Base-by-base conservation (phyloP, 2,329 filamentous ascomycete species). In the Paraphaeosphaeria minitans region DNA sequence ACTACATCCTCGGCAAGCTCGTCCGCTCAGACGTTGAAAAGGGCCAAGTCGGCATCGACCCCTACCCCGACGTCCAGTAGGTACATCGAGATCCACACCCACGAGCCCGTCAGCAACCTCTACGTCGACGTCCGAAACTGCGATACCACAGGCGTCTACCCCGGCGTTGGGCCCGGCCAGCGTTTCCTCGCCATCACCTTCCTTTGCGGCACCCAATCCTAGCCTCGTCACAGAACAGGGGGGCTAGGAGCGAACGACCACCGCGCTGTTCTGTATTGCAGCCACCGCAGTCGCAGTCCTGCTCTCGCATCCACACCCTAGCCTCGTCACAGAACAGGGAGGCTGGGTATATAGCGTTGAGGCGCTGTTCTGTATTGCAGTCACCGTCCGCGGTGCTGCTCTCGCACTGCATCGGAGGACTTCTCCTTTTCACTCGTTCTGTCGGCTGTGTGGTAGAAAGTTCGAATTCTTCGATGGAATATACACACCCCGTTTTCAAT, bases 21-120 rank as follows among this genome's bases (percentile, higher is more conserved):
- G 70, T 85, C 61, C 79, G 83, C 21, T 65, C 75, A 29, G 73
- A 85, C 60, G 69, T 85, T 31, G 76, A 72, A 9, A 81, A 83
- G 54, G 73, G 74, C 21, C 75, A 84, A 65, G 58, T 58, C 2
- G 83, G 83, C 46, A 73, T 85, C 24, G 75, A 77, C 39, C 70
- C 84, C 41, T 77, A 78, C 9, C 68, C 84, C 19, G 82, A 84
- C 64, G 76, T 82, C 56, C 83, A 85, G 67, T 75, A 84, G 85
- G 67, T 75, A 84, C 47, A 75, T 85, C 45, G 82, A 85, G 60
- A 75, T 83, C 35, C 72, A 76, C 22, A 84, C 82, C 12, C 85
- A 83, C 72, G 70, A 83, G 66, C 79, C 81, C 10, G 76, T 84
- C 1, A 70, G 78, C 2, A 69, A 80, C 47, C 73, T 80, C 16